These are phyloP conservation scores for Pseudognaphalium luteoalbum DNA, from an alignment of 129 eudicot species.

Conservation along the genomic window DNA sequence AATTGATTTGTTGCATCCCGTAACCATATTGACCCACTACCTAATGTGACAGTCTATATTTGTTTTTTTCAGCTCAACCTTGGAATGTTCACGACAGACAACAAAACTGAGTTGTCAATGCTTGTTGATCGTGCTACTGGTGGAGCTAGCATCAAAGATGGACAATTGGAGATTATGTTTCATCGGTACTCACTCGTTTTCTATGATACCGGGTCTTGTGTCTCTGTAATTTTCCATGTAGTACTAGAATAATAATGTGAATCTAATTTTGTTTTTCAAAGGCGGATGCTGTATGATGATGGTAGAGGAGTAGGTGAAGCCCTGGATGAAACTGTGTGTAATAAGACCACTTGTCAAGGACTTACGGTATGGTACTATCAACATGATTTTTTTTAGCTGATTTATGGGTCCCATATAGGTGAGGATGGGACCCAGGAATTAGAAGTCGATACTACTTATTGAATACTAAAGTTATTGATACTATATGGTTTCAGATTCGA, in stretches of 20 bases:
- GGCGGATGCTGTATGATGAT: slow-evolving; percentile 72
- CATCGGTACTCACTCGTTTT: slow-evolving; percentile 51
- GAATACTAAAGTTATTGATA: slow-evolving; percentile 17
- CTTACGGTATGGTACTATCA: slow-evolving; percentile 51
- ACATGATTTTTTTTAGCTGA: not conserved
- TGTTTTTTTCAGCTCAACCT: slow-evolving; percentile 62
- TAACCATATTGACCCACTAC: not conserved
- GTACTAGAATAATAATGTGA: not conserved
- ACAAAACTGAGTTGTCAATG: slow-evolving; percentile 67
- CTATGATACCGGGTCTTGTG: not conserved
- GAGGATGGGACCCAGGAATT: slow-evolving; percentile 10
- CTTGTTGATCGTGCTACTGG: slow-evolving; percentile 94
- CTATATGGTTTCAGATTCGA: slow-evolving; percentile 49
- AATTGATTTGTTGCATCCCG: not conserved
- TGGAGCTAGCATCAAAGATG: slow-evolving; percentile 87
- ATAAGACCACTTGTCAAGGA: slow-evolving; percentile 62
- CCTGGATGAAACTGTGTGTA: slow-evolving; percentile 79
- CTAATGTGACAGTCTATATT: too few relatives aligned
- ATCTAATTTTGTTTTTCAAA: slow-evolving; percentile 22
- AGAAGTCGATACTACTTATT: not conserved
- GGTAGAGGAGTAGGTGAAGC: slow-evolving; percentile 82
- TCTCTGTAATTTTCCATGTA: slow-evolving; percentile 1
- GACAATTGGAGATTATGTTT: slow-evolving; percentile 86
- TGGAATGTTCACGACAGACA: slow-evolving; percentile 68
- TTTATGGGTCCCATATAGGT: not conserved